A percentile compares a stretch with the other conserved stretches of the same genome.
phyloP scores from a whole-genome alignment of 192 early-diverging fungal genomes.

The Coemansia sp. region DNA sequence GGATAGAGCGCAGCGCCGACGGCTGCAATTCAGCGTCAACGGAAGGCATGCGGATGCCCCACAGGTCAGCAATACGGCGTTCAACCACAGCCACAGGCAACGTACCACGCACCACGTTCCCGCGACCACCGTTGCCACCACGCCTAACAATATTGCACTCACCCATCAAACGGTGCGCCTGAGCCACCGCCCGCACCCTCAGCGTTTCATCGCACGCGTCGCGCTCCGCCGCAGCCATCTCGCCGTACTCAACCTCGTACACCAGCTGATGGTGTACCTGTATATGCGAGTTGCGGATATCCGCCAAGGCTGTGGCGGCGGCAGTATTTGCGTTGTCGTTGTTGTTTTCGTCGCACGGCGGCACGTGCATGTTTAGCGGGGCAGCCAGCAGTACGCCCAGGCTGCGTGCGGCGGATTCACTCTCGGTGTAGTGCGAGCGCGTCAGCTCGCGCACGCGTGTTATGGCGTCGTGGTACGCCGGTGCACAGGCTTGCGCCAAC shows the following conservation, averaged over 20 bases:
- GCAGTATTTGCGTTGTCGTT: not conserved
- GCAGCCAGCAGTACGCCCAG: too few species aligned
- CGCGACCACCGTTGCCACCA: constrained; percentile 13
- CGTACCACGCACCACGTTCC: constrained; percentile 17
- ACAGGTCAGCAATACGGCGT: constrained; percentile 21
- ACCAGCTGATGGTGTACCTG: constrained; percentile 48
- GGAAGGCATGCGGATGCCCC: constrained; percentile 23
- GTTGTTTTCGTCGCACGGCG: not conserved
- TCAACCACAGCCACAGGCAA: constrained; percentile 32
- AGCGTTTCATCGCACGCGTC: constrained; percentile 1
- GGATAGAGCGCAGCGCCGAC: not conserved
- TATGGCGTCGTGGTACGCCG: constrained; percentile 30
- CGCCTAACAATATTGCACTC: constrained; percentile 35
- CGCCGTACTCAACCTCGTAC: constrained; percentile 36
- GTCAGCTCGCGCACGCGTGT: constrained; percentile 29
- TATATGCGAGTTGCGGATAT: constrained; percentile 45
- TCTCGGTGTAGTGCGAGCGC: not conserved
- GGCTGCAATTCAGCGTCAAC: constrained; percentile 5
- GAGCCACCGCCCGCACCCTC: constrained; percentile 21
- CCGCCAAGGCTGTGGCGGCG: too few species aligned
- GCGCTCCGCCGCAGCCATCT: not conserved
- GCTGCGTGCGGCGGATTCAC: too few species aligned
- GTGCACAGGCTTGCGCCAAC: constrained; percentile 19
- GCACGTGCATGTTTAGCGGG: not conserved
- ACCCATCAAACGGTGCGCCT: constrained; percentile 12